Conservation (phyloP, 1,139 yeast genomes). For the Taiozyma sp. region DNA sequence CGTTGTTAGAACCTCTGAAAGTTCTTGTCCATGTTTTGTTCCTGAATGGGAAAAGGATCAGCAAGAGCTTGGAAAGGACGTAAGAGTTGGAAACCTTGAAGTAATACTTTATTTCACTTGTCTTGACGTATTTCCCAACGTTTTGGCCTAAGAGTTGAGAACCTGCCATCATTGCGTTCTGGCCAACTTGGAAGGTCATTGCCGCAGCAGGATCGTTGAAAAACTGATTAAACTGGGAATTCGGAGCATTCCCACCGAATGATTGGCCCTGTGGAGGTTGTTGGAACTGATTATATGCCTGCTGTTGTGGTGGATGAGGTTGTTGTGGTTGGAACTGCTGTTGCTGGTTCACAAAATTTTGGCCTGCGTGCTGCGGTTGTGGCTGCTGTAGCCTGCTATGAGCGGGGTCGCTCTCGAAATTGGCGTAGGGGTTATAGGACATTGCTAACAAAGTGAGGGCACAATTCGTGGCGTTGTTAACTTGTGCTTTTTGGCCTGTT, state of each 20-base stretch:
- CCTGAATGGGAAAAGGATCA: slow-evolving; percentile 81
- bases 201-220: slow-evolving; percentile 78
- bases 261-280: slow-evolving; percentile 12
- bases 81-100: slow-evolving; percentile 90
- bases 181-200: slow-evolving; percentile 87
- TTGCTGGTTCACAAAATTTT: slow-evolving; percentile 6
- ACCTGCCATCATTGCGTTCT: slow-evolving; percentile 61
- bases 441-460: slow-evolving; percentile 10
- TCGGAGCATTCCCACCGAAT: background rate
- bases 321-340: slow-evolving; percentile 5
- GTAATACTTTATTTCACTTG: slow-evolving; percentile 62
- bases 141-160: slow-evolving; percentile 74
- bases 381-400: slow-evolving; percentile 21
- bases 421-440: slow-evolving; percentile 37
- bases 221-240: slow-evolving; percentile 28
- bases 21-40: slow-evolving; percentile 74
- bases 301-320: slow-evolving; percentile 7
- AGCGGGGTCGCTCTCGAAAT: slow-evolving; percentile 8
- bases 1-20: slow-evolving; percentile 7
- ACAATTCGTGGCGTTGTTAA: background rate
- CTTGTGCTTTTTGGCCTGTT: background rate
- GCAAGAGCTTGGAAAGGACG: slow-evolving; percentile 65
- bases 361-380: slow-evolving; percentile 22
- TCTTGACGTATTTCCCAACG: slow-evolving; percentile 46
- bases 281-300: slow-evolving; percentile 5